A percentile compares a stretch with the other conserved stretches of the same genome.
phyloP scores from a whole-genome alignment of 2,329 filamentous ascomycete genomes.

The Allantophomopsis lycopodina region DNA sequence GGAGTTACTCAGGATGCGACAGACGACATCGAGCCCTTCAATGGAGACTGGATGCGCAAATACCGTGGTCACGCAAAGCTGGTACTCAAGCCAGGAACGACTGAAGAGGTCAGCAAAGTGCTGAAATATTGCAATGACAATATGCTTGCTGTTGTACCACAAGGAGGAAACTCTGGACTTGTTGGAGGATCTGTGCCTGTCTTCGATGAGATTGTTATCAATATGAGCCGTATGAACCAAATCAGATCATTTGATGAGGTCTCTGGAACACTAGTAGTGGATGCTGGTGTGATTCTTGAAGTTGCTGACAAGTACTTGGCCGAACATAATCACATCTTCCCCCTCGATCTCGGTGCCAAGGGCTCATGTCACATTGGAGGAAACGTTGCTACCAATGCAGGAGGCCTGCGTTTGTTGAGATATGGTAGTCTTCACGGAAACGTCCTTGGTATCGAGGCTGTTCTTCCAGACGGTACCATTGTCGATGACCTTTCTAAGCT shows the following conservation, averaged over 20 bases:
- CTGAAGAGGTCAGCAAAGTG: conserved; percentile 81
- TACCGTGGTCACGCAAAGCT: conserved; percentile 83
- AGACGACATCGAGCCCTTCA: conserved; percentile 83
- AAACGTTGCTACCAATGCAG: conserved; percentile 92
- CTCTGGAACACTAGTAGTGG: conserved; percentile 78
- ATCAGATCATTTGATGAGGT: conserved; percentile 89
- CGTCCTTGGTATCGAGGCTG: conserved; percentile 84
- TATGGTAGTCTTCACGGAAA: conserved; percentile 93
- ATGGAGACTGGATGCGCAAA: conserved; percentile 98
- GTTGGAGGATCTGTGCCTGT: conserved; percentile 94
- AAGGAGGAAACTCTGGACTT: conserved; percentile 92
- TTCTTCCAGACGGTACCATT: conserved; percentile 84
- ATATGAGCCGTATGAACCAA: conserved; percentile 76
- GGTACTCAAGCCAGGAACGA: conserved; percentile 73
- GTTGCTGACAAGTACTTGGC: conserved; percentile 76
- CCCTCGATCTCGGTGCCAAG: conserved; percentile 93
- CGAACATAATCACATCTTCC: conserved; percentile 78
- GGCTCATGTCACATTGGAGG: conserved; percentile 94
- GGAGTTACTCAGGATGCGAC: conserved; percentile 60
- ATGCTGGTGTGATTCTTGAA: conserved; percentile 86
- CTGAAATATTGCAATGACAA: conserved; percentile 92
- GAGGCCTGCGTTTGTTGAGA: conserved; percentile 74
- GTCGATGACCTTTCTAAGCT: conserved; percentile 78
- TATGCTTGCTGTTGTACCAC: conserved; percentile 83
- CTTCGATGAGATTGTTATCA: conserved; percentile 96